Evolutionary conservation across 768 basidiomycete species (phyloP), one percentile per base, ranked within the genome.

Genomic region (Trametes punicea): DNA sequence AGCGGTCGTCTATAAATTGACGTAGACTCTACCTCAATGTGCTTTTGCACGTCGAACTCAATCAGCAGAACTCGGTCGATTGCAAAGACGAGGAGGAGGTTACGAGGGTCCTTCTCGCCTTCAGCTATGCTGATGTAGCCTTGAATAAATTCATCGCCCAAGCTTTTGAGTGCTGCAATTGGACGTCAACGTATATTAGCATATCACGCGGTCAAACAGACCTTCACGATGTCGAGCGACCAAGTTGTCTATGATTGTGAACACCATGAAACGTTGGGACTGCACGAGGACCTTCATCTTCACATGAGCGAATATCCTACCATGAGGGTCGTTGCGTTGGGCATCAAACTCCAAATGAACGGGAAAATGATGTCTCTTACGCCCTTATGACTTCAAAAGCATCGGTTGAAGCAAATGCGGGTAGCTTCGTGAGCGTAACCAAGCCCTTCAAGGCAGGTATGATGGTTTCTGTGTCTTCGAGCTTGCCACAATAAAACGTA

Each of bases 61-160:
- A 93, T 81, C 6, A 95, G 69, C 33, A 98, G 78, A 7, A 93
- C 87, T n/a, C 84, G 80, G 52, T 84, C 87, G 55, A 98, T 90
- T 4, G 88, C 84, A 68, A 98, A 99, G 25, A 90, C 90, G 10
- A 96, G 65, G 61, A 97, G 76, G 7, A 99, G 77, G 71, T 98
- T 99, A 16, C 97, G 79, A 27, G 97, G 97, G 68, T 99, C 97
- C 65, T 98, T 98, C 73, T 99, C 97, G 15, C 94, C 95, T 54
- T 97, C 90, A 4, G 85, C 93, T n/a, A 98, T 72, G 46, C 69
- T 67, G 27, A 88, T 79, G 68, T 98, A 99, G 21, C 83, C 82
- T 6, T 75, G 72, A 21, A 98, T 58, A 69, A 98, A 98, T 7
- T 75, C 78, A 23, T 81, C 76, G 1, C 87, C 87, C 79, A 91